Percentiles rank a stretch among this genome's conserved stretches.
phyloP scores from a whole-genome alignment of 345 rosid species.

The Euphorbia peplus region DNA sequence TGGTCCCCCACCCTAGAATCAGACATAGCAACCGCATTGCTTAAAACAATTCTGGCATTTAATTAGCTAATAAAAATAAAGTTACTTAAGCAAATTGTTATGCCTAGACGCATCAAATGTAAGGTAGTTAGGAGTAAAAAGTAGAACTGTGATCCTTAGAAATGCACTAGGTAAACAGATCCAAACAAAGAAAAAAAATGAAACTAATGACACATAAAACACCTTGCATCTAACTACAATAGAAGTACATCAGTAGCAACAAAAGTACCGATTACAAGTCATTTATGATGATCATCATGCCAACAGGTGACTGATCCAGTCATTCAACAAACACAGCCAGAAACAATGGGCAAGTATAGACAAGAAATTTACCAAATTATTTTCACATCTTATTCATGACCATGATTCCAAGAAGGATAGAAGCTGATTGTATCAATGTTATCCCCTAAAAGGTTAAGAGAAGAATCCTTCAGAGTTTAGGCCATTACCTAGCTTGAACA shows the following conservation, averaged over 20 bases:
- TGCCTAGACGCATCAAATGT: background rate
- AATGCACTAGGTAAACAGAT: background rate
- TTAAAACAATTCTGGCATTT: constrained; percentile 11
- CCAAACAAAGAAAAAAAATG: background rate
- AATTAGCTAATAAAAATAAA: background rate
- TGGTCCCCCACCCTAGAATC: constrained; percentile 90
- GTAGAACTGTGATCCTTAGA: background rate
- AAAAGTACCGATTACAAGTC: background rate
- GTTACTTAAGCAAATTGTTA: background rate
- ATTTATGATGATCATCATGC: background rate
- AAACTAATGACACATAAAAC: background rate
- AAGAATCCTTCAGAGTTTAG: background rate
- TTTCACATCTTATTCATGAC: background rate
- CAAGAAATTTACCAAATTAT: background rate
- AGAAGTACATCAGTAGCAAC: background rate
- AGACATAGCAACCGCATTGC: constrained; percentile 15
- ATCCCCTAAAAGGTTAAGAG: background rate
- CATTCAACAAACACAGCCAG: background rate
- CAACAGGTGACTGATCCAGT: background rate
- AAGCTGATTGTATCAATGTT: background rate
- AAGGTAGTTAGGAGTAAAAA: background rate
- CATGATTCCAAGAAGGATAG: background rate
- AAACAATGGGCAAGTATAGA: background rate
- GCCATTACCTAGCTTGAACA: background rate
- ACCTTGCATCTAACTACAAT: background rate